These are phyloP conservation scores for Lichina pygmaea DNA, from an alignment of 495 filamentous ascomycete genomes.

Conservation along the genomic window DNA sequence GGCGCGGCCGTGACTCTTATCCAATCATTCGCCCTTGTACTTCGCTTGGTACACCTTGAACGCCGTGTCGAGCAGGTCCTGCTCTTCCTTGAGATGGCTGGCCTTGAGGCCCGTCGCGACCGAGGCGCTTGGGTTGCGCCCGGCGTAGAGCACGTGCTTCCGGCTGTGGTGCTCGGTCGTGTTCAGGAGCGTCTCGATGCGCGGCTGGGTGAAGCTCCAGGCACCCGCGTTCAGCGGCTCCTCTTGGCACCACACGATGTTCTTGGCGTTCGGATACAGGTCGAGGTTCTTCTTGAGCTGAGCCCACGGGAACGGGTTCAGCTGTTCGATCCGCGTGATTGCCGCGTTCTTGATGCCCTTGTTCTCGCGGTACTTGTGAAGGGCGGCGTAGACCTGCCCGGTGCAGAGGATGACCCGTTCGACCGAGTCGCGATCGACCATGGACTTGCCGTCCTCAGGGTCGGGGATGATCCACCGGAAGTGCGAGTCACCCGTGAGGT, in stretches of 20 bases:
- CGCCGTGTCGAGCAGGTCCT: constrained; percentile 59
- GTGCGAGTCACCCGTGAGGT: constrained; percentile 71
- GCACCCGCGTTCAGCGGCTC: constrained; percentile 91
- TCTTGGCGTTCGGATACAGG: constrained; percentile 83
- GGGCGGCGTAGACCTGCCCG: constrained; percentile 77
- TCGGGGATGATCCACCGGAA: constrained; percentile 93
- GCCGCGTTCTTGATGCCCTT: constrained; percentile 67
- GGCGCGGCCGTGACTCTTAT: no score
- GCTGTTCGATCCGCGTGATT: constrained; percentile 87
- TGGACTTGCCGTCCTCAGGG: constrained; percentile 44
- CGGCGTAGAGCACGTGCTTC: constrained; percentile 93
- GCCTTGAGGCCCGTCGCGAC: constrained; percentile 85
- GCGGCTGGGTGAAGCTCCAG: constrained; percentile 85
- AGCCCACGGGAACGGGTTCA: constrained; percentile 96
- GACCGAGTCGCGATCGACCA: constrained; percentile 63
- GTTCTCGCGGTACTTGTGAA: constrained; percentile 70
- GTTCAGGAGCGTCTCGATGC: constrained; percentile 88
- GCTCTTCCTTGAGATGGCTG: constrained; percentile 77
- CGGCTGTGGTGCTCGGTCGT: constrained; percentile 68
- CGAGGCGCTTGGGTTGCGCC: constrained; percentile 64
- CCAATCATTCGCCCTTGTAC: constrained; percentile 21
- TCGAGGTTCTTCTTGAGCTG: constrained; percentile 89
- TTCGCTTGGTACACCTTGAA: constrained; percentile 32
- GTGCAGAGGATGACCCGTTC: constrained; percentile 84
- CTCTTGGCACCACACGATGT: constrained; percentile 90